Percentiles rank a stretch among this genome's conserved stretches.
phyloP scores from a whole-genome alignment of 257 asterid species.

The Solanum chilense region DNA sequence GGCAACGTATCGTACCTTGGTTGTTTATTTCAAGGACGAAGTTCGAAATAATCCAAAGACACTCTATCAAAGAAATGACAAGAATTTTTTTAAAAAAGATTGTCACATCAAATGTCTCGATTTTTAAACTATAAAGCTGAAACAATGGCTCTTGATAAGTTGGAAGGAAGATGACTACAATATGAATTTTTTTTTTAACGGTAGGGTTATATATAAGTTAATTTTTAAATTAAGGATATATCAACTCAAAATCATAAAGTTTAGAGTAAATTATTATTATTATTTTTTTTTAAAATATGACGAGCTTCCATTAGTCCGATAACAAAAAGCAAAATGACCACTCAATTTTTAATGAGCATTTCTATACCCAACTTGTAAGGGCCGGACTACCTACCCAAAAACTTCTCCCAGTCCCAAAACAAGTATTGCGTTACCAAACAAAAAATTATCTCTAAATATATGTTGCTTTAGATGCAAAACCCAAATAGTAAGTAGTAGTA shows the following conservation, averaged over 20 bases:
- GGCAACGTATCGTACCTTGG: background rate
- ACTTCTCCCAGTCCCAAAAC: background rate
- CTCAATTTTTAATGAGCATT: background rate
- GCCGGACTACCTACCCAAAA: background rate
- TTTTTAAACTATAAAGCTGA: background rate
- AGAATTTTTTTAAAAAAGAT: too few species aligned
- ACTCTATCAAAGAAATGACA: too few species aligned
- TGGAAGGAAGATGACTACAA: background rate
- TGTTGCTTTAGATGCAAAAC: background rate
- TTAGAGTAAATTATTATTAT: background rate
- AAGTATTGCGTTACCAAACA: background rate
- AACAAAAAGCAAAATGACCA: background rate
- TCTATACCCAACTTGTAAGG: background rate
- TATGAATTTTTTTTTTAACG: too few species aligned
- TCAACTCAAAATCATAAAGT: background rate
- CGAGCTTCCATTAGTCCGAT: background rate
- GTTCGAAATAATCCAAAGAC: background rate
- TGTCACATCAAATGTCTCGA: background rate
- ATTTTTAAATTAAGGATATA: background rate
- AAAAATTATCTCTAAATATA: background rate
- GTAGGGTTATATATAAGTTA: background rate
- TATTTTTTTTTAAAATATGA: background rate
- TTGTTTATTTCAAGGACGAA: background rate
- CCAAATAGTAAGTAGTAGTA: background rate
- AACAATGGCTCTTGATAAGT: background rate